Conservation (phyloP, 768 basidiomycete genomes). For the Ramaria rubella region DNA sequence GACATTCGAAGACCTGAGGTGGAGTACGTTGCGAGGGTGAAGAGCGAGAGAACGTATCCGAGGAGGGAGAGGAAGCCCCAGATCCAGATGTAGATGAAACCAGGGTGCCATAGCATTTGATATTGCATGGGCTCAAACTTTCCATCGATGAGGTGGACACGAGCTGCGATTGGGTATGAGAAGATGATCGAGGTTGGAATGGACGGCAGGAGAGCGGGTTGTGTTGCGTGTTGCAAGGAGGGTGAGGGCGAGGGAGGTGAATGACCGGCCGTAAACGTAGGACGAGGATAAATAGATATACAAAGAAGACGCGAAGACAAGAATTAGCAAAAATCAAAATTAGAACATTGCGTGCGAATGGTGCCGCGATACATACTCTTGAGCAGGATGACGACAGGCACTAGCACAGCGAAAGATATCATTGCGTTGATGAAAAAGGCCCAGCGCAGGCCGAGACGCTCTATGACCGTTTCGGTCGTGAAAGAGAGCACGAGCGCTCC, state of each 20-base stretch:
- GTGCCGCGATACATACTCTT: constrained; percentile 15
- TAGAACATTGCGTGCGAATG: constrained; percentile 20
- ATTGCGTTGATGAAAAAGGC: constrained; percentile 28
- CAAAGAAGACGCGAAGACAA: too few species aligned
- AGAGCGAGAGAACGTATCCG: constrained; percentile 26
- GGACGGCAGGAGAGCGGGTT: too few species aligned
- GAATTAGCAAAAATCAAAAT: too few species aligned
- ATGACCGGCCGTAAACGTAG: too few species aligned
- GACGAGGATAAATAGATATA: too few species aligned
- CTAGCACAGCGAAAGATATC: constrained; percentile 20
- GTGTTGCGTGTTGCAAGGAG: too few species aligned
- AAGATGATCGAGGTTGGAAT: too few species aligned
- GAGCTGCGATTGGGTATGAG: constrained; percentile 9
- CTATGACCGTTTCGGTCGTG: constrained; percentile 14
- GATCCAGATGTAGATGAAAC: constrained; percentile 24
- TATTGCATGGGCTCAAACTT: constrained; percentile 22
- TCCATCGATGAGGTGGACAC: constrained; percentile 22
- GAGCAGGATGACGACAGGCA: constrained; percentile 23
- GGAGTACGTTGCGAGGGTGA: constrained; percentile 26
- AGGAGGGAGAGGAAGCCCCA: constrained; percentile 25
- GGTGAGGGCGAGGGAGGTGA: too few species aligned
- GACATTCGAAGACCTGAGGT: constrained; percentile 23
- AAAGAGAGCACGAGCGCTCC: constrained; percentile 18
- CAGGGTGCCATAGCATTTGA: constrained; percentile 21
- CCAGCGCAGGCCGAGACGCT: constrained; percentile 20